Base-by-base conservation (phyloP, 2,329 filamentous ascomycete genomes). In the Phyllosticta citrichinensis region DNA sequence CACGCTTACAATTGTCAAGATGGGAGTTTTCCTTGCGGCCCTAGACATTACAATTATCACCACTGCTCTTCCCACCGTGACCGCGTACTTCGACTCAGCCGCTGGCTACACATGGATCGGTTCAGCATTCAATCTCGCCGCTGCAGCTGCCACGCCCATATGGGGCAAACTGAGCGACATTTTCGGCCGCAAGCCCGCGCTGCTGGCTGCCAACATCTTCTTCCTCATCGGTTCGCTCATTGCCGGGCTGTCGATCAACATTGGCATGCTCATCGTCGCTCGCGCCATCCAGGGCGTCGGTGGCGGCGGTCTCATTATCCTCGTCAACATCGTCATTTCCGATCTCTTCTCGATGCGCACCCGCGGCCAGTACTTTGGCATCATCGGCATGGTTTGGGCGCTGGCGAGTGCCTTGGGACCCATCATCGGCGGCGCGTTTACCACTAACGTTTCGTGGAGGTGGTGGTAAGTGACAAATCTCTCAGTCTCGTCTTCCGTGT, bases 351-450 rank as follows among this genome's bases (percentile, higher is more conserved):
- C 80, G 60, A 79, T 87, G 73, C 74, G 80, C 72, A 80, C 73
- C 40, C 79, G 84, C 54, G 80, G 83, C 19, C 79, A 83, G 61
- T 87, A 84, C 68, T 85, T 83, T 67, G 86, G 85, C 0, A 73
- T 89, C 55, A 81, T 87, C 60, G 85, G 84, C 3, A 55, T 85
- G 57, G 82, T 88, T 0, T 85, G 87, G 87, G 85, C 85, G 1
- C 69, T 87, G 20, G 85, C 87, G 2, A 81, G 80, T 40, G 82
- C 81, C 0, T 73, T 88, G n/a, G 87, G 87, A 0, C 87, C 87
- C 0, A 75, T 87, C 1, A 74, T 89, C 5, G 87, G 87, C 19
- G 87, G 87, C 8, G 80, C 81, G 0, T 85, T 90, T 64, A 87
- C 86, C 0, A 77, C 84, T 60, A 77, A 80, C 25, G 80, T 83